Percentiles rank a stretch among this genome's conserved stretches.
Evolutionary conservation across 345 rosid genomes (phyloP).

Genomic region (Kandelia obovata): DNA sequence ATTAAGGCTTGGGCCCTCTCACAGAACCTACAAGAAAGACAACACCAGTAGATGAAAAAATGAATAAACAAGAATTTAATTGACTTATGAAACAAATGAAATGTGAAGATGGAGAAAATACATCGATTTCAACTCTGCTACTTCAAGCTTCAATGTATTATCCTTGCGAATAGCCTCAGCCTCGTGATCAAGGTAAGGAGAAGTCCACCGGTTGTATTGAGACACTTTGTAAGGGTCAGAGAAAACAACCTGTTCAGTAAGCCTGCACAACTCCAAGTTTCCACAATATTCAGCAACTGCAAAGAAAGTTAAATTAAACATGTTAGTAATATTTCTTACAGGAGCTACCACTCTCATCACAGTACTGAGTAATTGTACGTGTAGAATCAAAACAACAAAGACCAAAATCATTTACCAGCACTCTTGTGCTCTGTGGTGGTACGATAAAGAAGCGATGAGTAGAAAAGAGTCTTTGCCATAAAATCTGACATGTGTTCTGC

Average conservation of each 20-base stretch:
- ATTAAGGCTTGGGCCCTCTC: constrained; percentile 89
- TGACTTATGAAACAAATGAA: neutral
- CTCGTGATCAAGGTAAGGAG: constrained; percentile 82
- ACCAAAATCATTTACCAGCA: constrained; percentile 42
- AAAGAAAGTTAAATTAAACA: constrained; percentile 20
- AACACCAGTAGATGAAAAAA: constrained; percentile 11
- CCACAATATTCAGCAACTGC: constrained; percentile 93
- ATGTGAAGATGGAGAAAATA: constrained; percentile 25
- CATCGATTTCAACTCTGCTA: constrained; percentile 87
- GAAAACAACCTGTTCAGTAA: constrained; percentile 92
- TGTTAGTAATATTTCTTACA: constrained; percentile 13
- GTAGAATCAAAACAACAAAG: neutral
- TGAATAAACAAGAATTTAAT: neutral
- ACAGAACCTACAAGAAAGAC: constrained; percentile 61
- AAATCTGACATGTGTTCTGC: constrained; percentile 75
- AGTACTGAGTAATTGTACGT: neutral
- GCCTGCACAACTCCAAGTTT: constrained; percentile 88
- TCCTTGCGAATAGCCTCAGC: constrained; percentile 78
- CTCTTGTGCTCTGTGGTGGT: constrained; percentile 78
- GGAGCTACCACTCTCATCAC: constrained; percentile 2
- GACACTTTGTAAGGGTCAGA: constrained; percentile 88
- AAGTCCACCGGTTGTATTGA: constrained; percentile 66
- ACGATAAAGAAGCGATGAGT: constrained; percentile 66
- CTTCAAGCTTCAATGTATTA: constrained; percentile 61
- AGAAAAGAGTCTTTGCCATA: constrained; percentile 84